phyloP scores from a whole-genome alignment of 441 rosid species.

The Adansonia rubrostipa region DNA sequence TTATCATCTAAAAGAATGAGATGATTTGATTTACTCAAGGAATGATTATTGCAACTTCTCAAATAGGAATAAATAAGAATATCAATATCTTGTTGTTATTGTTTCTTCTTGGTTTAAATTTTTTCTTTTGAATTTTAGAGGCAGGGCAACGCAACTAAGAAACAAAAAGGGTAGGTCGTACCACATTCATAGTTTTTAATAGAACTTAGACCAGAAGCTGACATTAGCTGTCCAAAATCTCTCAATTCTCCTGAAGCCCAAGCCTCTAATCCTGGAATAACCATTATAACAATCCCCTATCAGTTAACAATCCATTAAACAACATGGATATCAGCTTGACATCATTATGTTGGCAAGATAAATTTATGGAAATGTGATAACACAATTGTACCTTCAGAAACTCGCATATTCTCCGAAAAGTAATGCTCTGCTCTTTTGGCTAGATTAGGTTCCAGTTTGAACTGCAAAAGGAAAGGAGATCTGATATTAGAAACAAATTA shows the following conservation, averaged over 20 bases:
- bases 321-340: slow-evolving; percentile 4
- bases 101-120: not conserved
- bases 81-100: not conserved
- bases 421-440: slow-evolving; percentile 94
- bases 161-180: slow-evolving; percentile 31
- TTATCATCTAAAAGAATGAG: not conserved
- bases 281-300: slow-evolving; percentile 18
- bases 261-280: slow-evolving; percentile 71
- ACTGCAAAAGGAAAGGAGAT: slow-evolving; percentile 45
- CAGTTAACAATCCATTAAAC: slow-evolving; percentile 18
- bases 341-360: not conserved
- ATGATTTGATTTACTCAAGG: not conserved
- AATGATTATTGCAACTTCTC: not conserved
- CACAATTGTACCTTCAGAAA: slow-evolving; percentile 56
- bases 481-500: not conserved
- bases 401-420: slow-evolving; percentile 85
- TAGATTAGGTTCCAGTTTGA: slow-evolving; percentile 53
- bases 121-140: not conserved
- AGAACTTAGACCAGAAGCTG: slow-evolving; percentile 93
- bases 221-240: slow-evolving; percentile 77
- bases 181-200: slow-evolving; percentile 93
- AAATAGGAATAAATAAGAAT: not conserved
- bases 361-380: slow-evolving; percentile 19
- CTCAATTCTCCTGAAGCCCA: slow-evolving; percentile 77
- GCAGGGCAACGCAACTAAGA: slow-evolving; percentile 5